These are phyloP conservation scores for Lunasporangiospora selenospora DNA, from an alignment of 192 early-diverging fungal genomes.

Conservation along the genomic window DNA sequence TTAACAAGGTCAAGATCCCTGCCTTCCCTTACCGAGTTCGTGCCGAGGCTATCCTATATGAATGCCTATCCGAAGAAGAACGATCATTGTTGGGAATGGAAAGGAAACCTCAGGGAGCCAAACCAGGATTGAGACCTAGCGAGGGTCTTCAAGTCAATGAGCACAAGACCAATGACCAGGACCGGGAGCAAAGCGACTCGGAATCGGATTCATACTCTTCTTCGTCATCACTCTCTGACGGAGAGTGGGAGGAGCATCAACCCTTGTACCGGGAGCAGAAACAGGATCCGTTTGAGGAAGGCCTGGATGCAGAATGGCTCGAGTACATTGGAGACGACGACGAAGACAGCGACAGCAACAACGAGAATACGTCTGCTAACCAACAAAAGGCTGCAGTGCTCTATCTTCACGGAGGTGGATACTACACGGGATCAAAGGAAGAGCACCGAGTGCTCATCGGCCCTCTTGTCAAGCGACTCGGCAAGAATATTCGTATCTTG, in stretches of 20 bases:
- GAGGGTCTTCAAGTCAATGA: too few species aligned
- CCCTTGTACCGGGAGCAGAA: too few species aligned
- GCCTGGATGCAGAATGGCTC: conserved; percentile 32
- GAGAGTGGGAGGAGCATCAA: neutral
- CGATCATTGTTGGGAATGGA: too few species aligned
- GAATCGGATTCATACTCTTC: too few species aligned
- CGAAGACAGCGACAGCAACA: neutral
- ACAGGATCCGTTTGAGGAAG: conserved; percentile 21
- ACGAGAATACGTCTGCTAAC: too few species aligned
- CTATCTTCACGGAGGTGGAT: conserved; percentile 82
- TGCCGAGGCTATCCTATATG: conserved; percentile 26
- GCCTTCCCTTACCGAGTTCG: conserved; percentile 14
- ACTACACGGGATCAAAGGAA: conserved; percentile 54
- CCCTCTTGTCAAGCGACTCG: conserved; percentile 21
- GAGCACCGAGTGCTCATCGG: conserved; percentile 52
- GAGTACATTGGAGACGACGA: conserved; percentile 16
- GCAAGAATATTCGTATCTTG: conserved; percentile 21
- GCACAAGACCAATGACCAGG: too few species aligned
- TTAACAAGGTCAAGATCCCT: conserved; percentile 28
- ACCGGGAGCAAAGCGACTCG: too few species aligned
- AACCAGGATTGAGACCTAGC: too few species aligned
- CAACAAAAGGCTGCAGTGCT: conserved; percentile 59
- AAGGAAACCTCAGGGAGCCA: too few species aligned
- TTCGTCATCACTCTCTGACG: too few species aligned
- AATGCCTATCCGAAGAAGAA: conserved; percentile 20